Base-by-base conservation (phyloP, 495 filamentous ascomycete genomes). In the Sordaria brevicollis region DNA sequence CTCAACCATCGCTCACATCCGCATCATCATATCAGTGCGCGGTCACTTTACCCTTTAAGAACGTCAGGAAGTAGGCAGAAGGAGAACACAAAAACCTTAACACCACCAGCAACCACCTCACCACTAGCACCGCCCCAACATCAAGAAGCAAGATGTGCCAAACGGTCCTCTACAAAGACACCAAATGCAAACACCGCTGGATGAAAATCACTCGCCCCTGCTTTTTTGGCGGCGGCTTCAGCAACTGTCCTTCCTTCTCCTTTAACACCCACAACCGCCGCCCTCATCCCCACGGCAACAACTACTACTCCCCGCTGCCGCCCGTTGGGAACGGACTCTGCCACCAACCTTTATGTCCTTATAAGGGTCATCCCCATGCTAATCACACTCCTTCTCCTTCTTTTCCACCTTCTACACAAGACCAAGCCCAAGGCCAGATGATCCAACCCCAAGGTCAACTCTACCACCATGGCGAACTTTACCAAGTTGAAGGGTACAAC, bases 131-230 rank as follows among this genome's bases (percentile, higher is more conserved):
- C 35, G 35, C 35, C n/a, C n/a, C 35, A 10, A 9, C 35, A 21
- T 38, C 25, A 37, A 10, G 38, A 57, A 65, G 41, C 35, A 72
- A 49, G 43, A 79, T 80, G 78, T 80, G 77, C 72, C 11, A 31
- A n/a, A 69, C 69, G 43, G 73, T 75, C 39, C 78, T 76, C 74
- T 79, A 76, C 74, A 76, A 73, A 70, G 79, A 78, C 69, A 68
- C 43, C n/a, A 38, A 62, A 72, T 84, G 82, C 76, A 41, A 69
- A 4, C 80, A 81, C 75, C 74, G 75, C 69, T 84, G 81, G 82
- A 74, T 77, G 41, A 66, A 71, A 57, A 76, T 83, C 72, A 41
- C 69, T 1, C 15, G 34, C 9, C 76, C 79, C 10, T 84, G 83
- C 75, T 72, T 33, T 10, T 76, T 76, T 0, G 80, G 81, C 0